These are phyloP conservation scores for Talaromyces amestolkiae DNA, from an alignment of 2,329 filamentous ascomycete genomes.

Conservation along the genomic window DNA sequence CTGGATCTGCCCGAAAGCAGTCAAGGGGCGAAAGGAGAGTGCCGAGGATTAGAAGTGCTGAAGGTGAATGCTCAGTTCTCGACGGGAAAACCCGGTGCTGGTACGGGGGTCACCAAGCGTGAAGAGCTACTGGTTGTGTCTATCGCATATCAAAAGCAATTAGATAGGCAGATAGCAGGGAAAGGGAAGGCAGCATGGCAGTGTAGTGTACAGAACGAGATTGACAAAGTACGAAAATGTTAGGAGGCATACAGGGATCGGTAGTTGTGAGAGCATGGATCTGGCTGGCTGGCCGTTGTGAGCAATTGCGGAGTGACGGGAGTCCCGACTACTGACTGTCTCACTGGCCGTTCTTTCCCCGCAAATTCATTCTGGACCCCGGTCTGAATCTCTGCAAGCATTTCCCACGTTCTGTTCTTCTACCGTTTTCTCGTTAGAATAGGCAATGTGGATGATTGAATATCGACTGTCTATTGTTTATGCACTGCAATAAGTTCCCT, in stretches of 20 bases:
- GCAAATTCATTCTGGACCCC: background rate
- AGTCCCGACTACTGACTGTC: background rate
- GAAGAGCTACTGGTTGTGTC: background rate
- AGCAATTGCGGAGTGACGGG: background rate
- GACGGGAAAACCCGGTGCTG: background rate
- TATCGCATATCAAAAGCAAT: background rate
- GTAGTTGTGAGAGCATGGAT: background rate
- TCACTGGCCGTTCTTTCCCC: background rate
- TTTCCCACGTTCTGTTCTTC: background rate
- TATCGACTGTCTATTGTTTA: background rate
- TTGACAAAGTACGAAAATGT: background rate
- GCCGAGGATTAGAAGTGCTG: background rate
- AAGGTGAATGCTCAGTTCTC: background rate
- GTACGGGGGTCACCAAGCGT: background rate
- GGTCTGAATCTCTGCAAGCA: background rate
- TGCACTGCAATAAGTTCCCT: background rate
- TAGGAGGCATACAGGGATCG: background rate
- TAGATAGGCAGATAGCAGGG: background rate
- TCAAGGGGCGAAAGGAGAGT: background rate
- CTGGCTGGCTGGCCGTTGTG: background rate
- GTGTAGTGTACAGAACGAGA: background rate
- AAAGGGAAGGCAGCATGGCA: background rate
- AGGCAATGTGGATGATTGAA: no score
- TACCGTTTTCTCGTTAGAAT: no score
- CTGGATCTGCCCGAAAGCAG: background rate